phyloP scores from a whole-genome alignment of 2,329 filamentous ascomycete species.

The Dothiorella sarmentorum region DNA sequence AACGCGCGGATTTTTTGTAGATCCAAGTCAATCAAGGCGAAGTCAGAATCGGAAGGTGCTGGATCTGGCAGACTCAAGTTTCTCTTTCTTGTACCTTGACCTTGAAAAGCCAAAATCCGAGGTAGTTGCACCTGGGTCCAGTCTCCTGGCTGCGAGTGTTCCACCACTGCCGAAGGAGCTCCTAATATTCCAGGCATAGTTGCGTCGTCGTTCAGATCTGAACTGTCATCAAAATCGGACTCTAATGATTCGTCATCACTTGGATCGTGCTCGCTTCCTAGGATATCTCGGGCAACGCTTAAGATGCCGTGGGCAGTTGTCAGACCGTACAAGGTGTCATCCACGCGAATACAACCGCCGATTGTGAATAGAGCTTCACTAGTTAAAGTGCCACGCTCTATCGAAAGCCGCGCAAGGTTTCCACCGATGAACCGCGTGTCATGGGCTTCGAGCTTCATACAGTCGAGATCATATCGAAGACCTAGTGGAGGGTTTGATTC shows the following conservation, averaged over 20 bases:
- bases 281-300: background rate
- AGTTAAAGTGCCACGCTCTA: too few relatives aligned
- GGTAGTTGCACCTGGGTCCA: conserved; percentile 1
- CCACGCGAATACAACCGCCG: background rate
- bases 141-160: background rate
- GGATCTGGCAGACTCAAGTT: conserved; percentile 4
- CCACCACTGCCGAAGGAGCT: too few relatives aligned
- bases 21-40: too few relatives aligned
- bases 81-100: conserved; percentile 13
- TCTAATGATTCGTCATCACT: background rate
- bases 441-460: too few relatives aligned
- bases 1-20: too few relatives aligned
- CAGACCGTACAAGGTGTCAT: background rate
- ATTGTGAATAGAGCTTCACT: background rate
- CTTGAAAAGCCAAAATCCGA: conserved; percentile 11
- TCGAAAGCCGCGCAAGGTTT: too few relatives aligned
- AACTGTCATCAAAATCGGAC: background rate
- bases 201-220: too few relatives aligned
- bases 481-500: too few relatives aligned
- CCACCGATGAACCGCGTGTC: too few relatives aligned
- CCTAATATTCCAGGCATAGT: too few relatives aligned
- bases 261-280: background rate
- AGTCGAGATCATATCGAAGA: too few relatives aligned
- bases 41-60: conserved; percentile 17
- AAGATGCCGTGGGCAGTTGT: background rate